Percentiles rank a stretch among this genome's conserved stretches.
These are phyloP conservation scores for Zizania latifolia DNA, from an alignment of 176 grass and related monocot species.

Conservation along the genomic window DNA sequence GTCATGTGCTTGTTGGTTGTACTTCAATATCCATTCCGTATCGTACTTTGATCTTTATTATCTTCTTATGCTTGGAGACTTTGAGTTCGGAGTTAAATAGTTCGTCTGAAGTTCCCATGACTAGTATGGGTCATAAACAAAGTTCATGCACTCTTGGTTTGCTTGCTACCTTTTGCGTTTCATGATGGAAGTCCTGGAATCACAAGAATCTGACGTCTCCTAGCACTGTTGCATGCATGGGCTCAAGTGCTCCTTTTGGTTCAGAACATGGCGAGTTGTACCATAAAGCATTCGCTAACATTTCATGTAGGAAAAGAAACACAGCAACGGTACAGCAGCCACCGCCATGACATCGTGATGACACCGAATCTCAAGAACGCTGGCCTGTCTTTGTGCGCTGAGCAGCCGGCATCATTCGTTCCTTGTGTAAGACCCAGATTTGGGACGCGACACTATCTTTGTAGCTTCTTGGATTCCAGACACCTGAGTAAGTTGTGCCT, in stretches of 20 bases:
- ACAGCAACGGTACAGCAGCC: not conserved
- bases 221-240: not conserved
- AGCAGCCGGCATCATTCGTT: constrained; percentile 18
- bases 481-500: constrained; percentile 8
- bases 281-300: not conserved
- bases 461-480: constrained; percentile 5
- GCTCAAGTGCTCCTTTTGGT: not conserved
- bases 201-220: not conserved
- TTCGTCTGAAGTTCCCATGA: not conserved
- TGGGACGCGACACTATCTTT: not conserved
- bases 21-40: not conserved
- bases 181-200: constrained; percentile 10
- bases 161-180: not conserved
- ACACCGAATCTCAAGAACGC: constrained; percentile 16
- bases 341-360: constrained; percentile 24
- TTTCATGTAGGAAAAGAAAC: not conserved
- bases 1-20: not conserved
- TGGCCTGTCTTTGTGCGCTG: not conserved
- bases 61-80: not conserved
- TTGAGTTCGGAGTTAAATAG: not conserved
- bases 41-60: not conserved
- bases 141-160: not conserved
- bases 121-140: not conserved
- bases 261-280: not conserved
- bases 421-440: constrained; percentile 32